Conservation (phyloP, 2,329 filamentous ascomycete species). For the Chaetomium olivaceum region DNA sequence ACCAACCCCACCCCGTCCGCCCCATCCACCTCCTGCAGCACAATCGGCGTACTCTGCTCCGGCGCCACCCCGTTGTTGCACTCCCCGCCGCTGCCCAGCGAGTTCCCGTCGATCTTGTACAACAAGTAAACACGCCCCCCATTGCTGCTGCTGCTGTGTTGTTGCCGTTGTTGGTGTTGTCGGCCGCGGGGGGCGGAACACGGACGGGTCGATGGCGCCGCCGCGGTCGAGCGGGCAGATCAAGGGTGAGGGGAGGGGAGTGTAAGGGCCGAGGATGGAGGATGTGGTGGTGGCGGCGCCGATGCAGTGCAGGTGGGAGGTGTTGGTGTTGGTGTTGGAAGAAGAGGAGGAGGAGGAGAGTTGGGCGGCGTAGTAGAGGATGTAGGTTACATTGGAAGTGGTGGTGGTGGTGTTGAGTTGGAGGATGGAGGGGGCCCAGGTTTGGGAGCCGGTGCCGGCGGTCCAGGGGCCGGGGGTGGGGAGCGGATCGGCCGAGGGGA, state of each 20-base stretch:
- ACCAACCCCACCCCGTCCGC: conserved; percentile 54
- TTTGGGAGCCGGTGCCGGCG: conserved; percentile 31
- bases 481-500: conserved; percentile 47
- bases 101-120: conserved; percentile 69
- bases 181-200: conserved; percentile 48
- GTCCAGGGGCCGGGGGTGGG: conserved; percentile 50
- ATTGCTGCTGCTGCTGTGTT: too few species aligned
- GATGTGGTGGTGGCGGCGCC: conserved; percentile 51
- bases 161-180: too few species aligned
- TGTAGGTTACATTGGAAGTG: conserved; percentile 35
- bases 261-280: conserved; percentile 53
- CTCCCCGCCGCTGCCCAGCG: conserved; percentile 46
- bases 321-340: too few species aligned
- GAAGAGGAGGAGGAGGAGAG: conserved; percentile 7
- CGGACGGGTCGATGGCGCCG: conserved; percentile 64
- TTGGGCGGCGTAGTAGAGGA: conserved; percentile 53
- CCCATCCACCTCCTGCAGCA: conserved; percentile 53
- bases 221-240: conserved; percentile 55
- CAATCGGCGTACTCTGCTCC: conserved; percentile 52
- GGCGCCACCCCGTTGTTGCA: conserved; percentile 48
- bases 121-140: conserved; percentile 56
- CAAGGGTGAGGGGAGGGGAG: conserved; percentile 48
- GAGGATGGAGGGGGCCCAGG: conserved; percentile 55
- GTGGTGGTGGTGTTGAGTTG: not conserved
- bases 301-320: conserved; percentile 52